These are phyloP conservation scores for Aureobasidium leucospermi DNA, from an alignment of 2,329 filamentous ascomycete genomes.

Conservation along the genomic window DNA sequence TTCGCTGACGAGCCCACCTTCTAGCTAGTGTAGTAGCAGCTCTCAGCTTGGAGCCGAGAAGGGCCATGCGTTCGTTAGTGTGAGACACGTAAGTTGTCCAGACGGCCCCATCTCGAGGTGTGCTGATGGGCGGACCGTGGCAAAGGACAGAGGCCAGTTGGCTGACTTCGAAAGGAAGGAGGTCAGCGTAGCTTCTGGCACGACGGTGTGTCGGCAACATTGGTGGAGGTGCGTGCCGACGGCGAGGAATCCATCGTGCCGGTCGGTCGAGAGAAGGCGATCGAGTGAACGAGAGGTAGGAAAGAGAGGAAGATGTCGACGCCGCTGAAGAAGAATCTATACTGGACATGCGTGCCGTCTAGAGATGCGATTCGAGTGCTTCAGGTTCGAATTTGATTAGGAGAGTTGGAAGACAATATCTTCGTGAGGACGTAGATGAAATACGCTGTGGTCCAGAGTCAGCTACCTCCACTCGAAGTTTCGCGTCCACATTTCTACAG, in stretches of 20 bases:
- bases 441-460: no score
- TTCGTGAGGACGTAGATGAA: no score
- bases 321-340: background rate
- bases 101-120: background rate
- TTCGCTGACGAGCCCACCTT: background rate
- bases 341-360: no score
- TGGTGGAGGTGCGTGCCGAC: slow-evolving; percentile 2
- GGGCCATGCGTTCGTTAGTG: background rate
- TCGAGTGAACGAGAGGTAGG: background rate
- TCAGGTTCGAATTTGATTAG: no score
- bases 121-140: background rate
- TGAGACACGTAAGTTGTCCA: background rate
- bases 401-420: no score
- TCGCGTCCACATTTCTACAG: no score
- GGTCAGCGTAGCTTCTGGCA: background rate
- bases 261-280: background rate
- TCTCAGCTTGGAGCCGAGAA: slow-evolving; percentile 18
- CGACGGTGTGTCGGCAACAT: background rate
- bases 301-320: background rate
- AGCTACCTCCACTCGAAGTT: background rate
- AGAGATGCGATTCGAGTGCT: no score
- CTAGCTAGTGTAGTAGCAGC: slow-evolving; percentile 17
- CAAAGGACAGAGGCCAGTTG: slow-evolving; percentile 2
- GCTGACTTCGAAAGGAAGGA: slow-evolving; percentile 9
- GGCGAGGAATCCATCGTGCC: background rate